phyloP scores from a whole-genome alignment of 139 green algal species.

The Trebouxia sp. region DNA sequence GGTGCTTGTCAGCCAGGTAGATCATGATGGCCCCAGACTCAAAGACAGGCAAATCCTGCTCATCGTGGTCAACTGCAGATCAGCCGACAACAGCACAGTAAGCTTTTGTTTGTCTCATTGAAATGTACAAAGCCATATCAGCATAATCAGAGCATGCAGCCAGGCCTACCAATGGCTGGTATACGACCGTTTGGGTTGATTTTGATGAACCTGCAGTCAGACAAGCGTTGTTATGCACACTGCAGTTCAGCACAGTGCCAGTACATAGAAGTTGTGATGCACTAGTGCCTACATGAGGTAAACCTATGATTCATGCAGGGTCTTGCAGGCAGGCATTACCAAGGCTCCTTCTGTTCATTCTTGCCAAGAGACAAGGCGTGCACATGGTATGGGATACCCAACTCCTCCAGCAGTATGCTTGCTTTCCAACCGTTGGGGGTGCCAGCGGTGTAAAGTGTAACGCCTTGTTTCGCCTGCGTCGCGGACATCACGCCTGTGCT shows the following conservation, averaged over 20 bases:
- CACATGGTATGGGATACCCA: slow-evolving; percentile 44
- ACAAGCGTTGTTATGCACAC: background rate
- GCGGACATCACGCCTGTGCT: too few relatives aligned
- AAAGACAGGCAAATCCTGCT: slow-evolving; percentile 38
- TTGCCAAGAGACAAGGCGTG: slow-evolving; percentile 39
- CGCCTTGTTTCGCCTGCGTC: background rate
- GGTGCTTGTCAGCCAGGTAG: slow-evolving; percentile 12
- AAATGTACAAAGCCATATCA: background rate
- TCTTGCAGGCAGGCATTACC: slow-evolving; percentile 25
- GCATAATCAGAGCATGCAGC: background rate
- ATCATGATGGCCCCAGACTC: slow-evolving; percentile 43
- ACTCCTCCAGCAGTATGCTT: slow-evolving; percentile 50
- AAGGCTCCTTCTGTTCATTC: slow-evolving; percentile 53
- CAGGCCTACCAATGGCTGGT: slow-evolving; percentile 40
- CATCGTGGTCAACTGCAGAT: slow-evolving; percentile 40
- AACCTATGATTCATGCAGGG: background rate
- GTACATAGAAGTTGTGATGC: background rate
- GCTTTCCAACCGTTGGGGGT: slow-evolving; percentile 44
- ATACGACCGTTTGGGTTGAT: slow-evolving; percentile 61
- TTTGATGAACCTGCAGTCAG: slow-evolving; percentile 4
- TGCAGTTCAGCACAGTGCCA: background rate
- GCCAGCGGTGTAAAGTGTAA: slow-evolving; percentile 10
- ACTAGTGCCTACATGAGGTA: background rate
- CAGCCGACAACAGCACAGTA: background rate
- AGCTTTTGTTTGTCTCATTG: background rate